Conservation (phyloP, 164 flowering plant genomes). For the Dillenia turbinata region DNA sequence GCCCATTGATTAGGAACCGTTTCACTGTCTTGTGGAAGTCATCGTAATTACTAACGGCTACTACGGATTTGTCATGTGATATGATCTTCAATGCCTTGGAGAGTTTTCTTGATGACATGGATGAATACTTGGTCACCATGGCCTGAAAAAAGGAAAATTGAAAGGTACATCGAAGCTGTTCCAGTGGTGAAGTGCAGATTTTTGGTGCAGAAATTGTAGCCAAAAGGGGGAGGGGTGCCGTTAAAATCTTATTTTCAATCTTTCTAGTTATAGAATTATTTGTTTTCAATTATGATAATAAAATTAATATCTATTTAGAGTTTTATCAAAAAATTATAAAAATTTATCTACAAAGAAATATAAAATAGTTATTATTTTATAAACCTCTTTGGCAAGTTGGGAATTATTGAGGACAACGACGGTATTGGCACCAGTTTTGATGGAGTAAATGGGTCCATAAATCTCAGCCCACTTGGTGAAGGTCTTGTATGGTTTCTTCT, state of each 20-base stretch:
- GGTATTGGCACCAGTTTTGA: constrained; percentile 47
- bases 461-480: constrained; percentile 61
- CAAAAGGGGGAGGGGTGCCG: too few relatives aligned
- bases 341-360: too few relatives aligned
- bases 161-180: too few relatives aligned
- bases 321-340: too few relatives aligned
- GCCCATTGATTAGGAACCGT: constrained; percentile 41
- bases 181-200: too few relatives aligned
- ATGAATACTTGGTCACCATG: constrained; percentile 73
- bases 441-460: constrained; percentile 78
- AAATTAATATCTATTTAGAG: too few relatives aligned
- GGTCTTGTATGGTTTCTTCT: constrained; percentile 76
- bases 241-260: too few relatives aligned
- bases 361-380: too few relatives aligned
- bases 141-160: constrained; percentile 47
- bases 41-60: constrained; percentile 82
- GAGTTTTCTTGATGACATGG: constrained; percentile 84
- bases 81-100: constrained; percentile 68
- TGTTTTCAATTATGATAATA: too few relatives aligned
- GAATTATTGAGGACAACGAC: constrained; percentile 67
- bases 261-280: too few relatives aligned
- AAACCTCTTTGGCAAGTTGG: constrained; percentile 87
- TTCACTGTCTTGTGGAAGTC: constrained; percentile 77
- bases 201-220: too few relatives aligned
- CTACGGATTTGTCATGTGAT: constrained; percentile 65